Percentiles rank a stretch among this genome's conserved stretches.
phyloP scores from a whole-genome alignment of 805 yeast genomes.

The Lachancea lanzarotensis region DNA sequence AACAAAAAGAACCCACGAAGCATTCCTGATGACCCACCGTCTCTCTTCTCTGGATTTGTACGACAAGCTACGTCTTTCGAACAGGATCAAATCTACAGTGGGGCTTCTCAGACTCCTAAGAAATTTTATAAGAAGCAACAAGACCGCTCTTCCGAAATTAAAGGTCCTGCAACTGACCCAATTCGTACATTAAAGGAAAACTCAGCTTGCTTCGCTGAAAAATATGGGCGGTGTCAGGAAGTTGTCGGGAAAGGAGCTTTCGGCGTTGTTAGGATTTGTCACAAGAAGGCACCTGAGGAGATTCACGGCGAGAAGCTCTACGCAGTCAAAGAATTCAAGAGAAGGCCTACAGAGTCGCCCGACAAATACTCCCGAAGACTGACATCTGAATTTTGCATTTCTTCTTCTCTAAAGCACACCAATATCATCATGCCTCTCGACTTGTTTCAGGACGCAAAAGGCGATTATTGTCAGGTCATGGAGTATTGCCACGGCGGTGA shows the following conservation, averaged over 20 bases:
- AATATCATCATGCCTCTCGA: constrained; percentile 76
- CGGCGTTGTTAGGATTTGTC: constrained; percentile 88
- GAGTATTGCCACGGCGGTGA: constrained; percentile 82
- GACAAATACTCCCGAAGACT: constrained; percentile 65
- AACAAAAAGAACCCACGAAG: constrained; percentile 16
- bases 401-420: constrained; percentile 68
- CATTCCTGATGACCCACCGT: constrained; percentile 48
- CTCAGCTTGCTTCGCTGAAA: constrained; percentile 63
- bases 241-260: constrained; percentile 90
- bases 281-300: constrained; percentile 44
- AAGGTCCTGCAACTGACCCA: constrained; percentile 9
- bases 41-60: constrained; percentile 61
- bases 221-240: constrained; percentile 93
- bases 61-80: constrained; percentile 49
- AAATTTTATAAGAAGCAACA: constrained; percentile 1
- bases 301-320: constrained; percentile 44
- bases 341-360: constrained; percentile 52
- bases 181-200: constrained; percentile 26
- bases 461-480: constrained; percentile 81
- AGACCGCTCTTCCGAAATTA: not conserved
- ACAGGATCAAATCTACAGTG: constrained; percentile 34
- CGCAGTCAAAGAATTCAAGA: constrained; percentile 84
- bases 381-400: constrained; percentile 77
- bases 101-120: constrained; percentile 25
- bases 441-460: constrained; percentile 71